A percentile compares a stretch with the other conserved stretches of the same genome.
phyloP scores from a whole-genome alignment of 371 early-diverging fungal genomes.

The Amoeboaphelidium occidentale region DNA sequence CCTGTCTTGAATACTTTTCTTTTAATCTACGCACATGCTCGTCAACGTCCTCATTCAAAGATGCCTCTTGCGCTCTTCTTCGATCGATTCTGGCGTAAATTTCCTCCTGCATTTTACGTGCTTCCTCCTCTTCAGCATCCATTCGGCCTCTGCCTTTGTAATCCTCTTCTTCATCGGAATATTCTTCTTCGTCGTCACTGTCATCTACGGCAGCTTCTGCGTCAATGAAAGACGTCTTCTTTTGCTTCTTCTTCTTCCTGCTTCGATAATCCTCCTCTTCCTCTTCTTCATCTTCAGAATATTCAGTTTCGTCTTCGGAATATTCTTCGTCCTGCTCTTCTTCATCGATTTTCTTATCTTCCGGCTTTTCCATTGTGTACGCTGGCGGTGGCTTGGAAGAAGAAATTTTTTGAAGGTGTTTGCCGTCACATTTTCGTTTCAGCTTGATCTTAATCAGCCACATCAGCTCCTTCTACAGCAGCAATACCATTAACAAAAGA shows the following conservation, averaged over 20 bases:
- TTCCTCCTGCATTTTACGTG: background rate
- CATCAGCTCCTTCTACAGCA: too few relatives aligned
- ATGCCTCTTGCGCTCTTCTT: background rate
- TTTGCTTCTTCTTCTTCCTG: conserved; percentile 12
- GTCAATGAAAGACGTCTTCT: conserved; percentile 6
- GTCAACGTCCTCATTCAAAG: conserved; percentile 5
- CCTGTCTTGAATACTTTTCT: conserved; percentile 39
- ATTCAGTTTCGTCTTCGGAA: background rate
- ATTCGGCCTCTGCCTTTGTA: conserved; percentile 11
- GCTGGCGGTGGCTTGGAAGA: too few relatives aligned
- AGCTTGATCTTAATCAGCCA: too few relatives aligned
- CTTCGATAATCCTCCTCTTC: conserved; percentile 17
- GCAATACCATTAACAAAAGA: too few relatives aligned
- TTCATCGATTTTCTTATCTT: background rate
- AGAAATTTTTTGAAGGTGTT: too few relatives aligned
- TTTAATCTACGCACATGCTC: conserved; percentile 25
- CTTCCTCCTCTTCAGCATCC: conserved; percentile 64
- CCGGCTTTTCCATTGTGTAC: too few relatives aligned
- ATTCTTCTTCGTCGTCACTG: conserved; percentile 46
- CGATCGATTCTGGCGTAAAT: background rate
- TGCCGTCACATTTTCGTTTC: too few relatives aligned
- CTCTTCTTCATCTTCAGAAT: conserved; percentile 23
- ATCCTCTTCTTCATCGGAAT: conserved; percentile 18
- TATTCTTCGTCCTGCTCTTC: background rate
- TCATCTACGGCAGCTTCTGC: conserved; percentile 25